Conservation (phyloP, 2,329 filamentous ascomycete species). For the Penicillium sp. region DNA sequence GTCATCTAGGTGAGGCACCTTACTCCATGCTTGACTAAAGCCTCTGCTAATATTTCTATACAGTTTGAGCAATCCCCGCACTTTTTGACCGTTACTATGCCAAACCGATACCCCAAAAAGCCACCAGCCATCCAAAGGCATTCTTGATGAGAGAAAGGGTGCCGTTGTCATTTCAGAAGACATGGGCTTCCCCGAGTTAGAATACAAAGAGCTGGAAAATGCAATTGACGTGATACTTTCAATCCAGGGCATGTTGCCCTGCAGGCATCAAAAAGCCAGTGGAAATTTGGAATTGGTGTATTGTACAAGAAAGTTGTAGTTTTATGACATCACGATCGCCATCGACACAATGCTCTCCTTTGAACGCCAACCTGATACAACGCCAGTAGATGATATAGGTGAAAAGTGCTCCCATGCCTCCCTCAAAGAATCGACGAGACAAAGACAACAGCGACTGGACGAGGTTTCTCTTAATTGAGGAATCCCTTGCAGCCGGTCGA, state of each 20-base stretch:
- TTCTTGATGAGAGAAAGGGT: neutral
- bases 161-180: neutral
- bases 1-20: constrained; percentile 66
- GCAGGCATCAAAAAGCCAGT: constrained; percentile 1
- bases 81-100: neutral
- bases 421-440: neutral
- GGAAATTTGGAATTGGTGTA: constrained; percentile 22
- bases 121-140: neutral
- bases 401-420: neutral
- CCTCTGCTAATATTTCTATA: neutral
- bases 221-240: neutral
- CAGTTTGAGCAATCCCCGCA: constrained; percentile 7
- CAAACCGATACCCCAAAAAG: constrained; percentile 8
- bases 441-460: neutral
- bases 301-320: constrained; percentile 28
- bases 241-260: neutral
- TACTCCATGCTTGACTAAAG: neutral
- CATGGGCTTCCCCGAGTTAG: neutral
- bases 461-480: constrained; percentile 69
- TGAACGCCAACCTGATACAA: constrained; percentile 16
- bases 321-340: constrained; percentile 22
- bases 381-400: constrained; percentile 12
- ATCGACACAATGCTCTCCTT: constrained; percentile 18
- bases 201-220: too few relatives aligned
- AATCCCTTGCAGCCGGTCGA: constrained; percentile 97